Conservation (phyloP, 352 stramenopile species). For the Phytopythium aichiense region DNA sequence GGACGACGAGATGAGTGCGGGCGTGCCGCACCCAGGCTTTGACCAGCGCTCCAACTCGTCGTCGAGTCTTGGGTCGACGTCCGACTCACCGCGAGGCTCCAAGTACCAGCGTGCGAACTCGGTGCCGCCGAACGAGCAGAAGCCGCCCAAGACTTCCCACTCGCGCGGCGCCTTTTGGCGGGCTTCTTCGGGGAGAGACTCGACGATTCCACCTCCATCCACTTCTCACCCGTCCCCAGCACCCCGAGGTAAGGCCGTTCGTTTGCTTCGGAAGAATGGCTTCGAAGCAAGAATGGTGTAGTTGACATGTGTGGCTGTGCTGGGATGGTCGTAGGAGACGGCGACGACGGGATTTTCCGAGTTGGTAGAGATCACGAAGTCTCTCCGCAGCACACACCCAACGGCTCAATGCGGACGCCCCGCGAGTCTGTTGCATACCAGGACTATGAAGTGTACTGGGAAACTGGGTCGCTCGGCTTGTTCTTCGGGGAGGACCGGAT, state of each 20-base stretch:
- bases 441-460: constrained; percentile 79
- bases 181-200: constrained; percentile 35
- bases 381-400: constrained; percentile 26
- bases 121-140: constrained; percentile 44
- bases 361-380: constrained; percentile 29
- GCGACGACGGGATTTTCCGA: constrained; percentile 2
- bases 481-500: constrained; percentile 78
- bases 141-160: constrained; percentile 30
- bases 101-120: constrained; percentile 61
- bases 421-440: constrained; percentile 17
- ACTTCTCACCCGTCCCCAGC: not conserved
- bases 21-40: constrained; percentile 25
- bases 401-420: constrained; percentile 11
- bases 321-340: not conserved
- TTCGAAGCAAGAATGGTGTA: not conserved
- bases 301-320: not conserved
- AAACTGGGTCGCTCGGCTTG: constrained; percentile 71
- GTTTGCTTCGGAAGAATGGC: not conserved
- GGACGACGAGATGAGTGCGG: constrained; percentile 26
- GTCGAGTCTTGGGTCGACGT: constrained; percentile 20
- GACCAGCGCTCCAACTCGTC: constrained; percentile 41
- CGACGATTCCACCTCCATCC: constrained; percentile 7
- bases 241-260: not conserved
- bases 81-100: constrained; percentile 12
- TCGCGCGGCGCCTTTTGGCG: constrained; percentile 60